phyloP scores from a whole-genome alignment of 495 filamentous ascomycete species.

The Hypoxylon crocopeplum region DNA sequence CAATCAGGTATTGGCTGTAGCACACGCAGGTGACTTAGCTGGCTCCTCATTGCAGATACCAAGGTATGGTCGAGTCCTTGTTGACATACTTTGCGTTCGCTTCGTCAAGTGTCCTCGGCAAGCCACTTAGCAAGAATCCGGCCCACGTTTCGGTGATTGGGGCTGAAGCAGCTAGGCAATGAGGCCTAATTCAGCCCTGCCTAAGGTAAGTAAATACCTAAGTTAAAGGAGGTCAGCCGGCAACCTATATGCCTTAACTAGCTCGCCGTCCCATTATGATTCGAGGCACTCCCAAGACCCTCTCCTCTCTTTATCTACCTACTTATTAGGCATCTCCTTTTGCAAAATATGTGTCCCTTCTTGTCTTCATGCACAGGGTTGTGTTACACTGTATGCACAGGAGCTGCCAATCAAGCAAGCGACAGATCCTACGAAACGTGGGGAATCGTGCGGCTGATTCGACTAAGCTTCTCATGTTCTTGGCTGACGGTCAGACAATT shows the following conservation, averaged over 20 bases:
- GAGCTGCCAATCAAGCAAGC: constrained; percentile 30
- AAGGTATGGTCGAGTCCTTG: not conserved
- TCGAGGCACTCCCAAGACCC: not conserved
- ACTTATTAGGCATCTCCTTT: not conserved
- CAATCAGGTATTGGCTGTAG: constrained; percentile 14
- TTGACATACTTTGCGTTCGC: not conserved
- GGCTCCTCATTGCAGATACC: not conserved
- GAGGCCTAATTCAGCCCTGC: not conserved
- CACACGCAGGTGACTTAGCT: constrained; percentile 14
- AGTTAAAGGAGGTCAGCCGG: constrained; percentile 4
- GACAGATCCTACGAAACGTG: constrained; percentile 13
- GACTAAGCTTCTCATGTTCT: constrained; percentile 6
- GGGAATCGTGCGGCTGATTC: constrained; percentile 29
- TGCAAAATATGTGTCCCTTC: not conserved
- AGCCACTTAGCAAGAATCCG: not conserved
- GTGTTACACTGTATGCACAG: constrained; percentile 14
- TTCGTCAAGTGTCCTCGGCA: constrained; percentile 4
- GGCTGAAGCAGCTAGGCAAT: constrained; percentile 29
- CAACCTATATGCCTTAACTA: not conserved
- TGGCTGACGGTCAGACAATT: not conserved
- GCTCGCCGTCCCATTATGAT: not conserved
- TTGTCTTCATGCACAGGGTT: constrained; percentile 8
- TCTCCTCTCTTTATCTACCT: constrained; percentile 14
- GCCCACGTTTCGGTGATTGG: constrained; percentile 28
- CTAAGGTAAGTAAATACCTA: not conserved